Evolutionary conservation across 805 yeast genomes (phyloP).

Genomic region (Metschnikowia dekortorum): DNA sequence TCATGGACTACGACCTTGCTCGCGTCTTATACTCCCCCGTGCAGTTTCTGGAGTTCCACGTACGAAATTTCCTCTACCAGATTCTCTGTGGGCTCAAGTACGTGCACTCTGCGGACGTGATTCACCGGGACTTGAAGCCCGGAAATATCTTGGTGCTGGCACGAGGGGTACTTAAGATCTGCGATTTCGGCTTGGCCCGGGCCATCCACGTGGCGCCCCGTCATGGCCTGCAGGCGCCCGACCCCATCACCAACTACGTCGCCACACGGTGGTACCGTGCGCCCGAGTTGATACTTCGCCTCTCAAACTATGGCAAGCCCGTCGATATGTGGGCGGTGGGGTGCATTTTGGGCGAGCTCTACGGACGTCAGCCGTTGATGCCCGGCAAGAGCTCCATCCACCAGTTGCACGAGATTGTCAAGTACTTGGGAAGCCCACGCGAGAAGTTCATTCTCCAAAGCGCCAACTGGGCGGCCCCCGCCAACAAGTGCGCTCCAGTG

Average conservation of each 20-base stretch:
- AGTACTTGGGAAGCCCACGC: slow-evolving; percentile 66
- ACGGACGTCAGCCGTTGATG: slow-evolving; percentile 75
- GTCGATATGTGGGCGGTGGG: slow-evolving; percentile 95
- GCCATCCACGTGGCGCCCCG: slow-evolving; percentile 47
- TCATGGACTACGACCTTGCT: slow-evolving; percentile 77
- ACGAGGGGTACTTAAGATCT: slow-evolving; percentile 74
- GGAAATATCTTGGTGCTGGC: slow-evolving; percentile 77
- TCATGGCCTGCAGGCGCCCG: not conserved
- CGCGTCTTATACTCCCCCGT: slow-evolving; percentile 73
- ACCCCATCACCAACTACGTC: slow-evolving; percentile 72
- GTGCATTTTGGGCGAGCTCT: slow-evolving; percentile 82
- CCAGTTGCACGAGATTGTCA: slow-evolving; percentile 66
- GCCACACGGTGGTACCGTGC: slow-evolving; percentile 97
- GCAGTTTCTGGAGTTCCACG: slow-evolving; percentile 80
- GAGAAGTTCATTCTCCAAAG: not conserved
- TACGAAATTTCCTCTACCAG: slow-evolving; percentile 72
- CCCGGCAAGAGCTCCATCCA: slow-evolving; percentile 68
- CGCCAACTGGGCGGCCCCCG: slow-evolving; percentile 24
- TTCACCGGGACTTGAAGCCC: slow-evolving; percentile 90
- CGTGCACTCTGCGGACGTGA: slow-evolving; percentile 87
- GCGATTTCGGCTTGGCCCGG: slow-evolving; percentile 92
- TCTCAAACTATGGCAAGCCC: slow-evolving; percentile 53
- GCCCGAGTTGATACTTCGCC: slow-evolving; percentile 75
- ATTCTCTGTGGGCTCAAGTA: slow-evolving; percentile 82
- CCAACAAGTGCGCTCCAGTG: slow-evolving; percentile 36